Conservation (phyloP, 225 moss, liverwort and hornwort genomes). For the Marchantia paleacea region DNA sequence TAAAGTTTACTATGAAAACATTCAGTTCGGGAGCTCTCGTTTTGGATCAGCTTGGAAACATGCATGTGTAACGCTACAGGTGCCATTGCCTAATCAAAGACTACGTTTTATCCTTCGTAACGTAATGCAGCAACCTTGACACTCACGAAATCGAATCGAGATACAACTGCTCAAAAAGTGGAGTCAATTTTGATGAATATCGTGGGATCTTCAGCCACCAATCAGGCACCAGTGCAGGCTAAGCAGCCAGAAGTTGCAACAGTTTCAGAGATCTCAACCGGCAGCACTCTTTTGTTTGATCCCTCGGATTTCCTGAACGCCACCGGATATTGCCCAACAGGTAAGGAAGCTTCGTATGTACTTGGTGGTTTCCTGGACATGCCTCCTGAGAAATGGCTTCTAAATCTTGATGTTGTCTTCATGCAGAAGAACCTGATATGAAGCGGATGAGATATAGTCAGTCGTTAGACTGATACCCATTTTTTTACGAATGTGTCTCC, state of each 20-base stretch:
- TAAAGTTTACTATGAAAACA: too few species aligned
- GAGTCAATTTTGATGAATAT: constrained; percentile 78
- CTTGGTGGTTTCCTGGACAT: not conserved
- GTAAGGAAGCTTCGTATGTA: not conserved
- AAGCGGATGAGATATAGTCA: constrained; percentile 29
- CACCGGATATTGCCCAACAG: constrained; percentile 19
- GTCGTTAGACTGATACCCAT: constrained; percentile 12
- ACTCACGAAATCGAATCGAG: constrained; percentile 76
- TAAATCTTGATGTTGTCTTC: not conserved
- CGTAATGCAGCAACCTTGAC: constrained; percentile 56
- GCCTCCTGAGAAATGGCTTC: not conserved
- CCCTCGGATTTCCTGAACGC: constrained; percentile 25
- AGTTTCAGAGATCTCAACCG: not conserved
- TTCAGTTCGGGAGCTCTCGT: too few species aligned
- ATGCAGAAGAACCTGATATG: constrained; percentile 35
- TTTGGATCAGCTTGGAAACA: too few species aligned
- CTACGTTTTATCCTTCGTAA: not conserved
- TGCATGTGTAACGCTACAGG: too few species aligned
- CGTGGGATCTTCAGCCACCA: constrained; percentile 48
- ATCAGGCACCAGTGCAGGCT: constrained; percentile 18
- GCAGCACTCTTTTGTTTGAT: constrained; percentile 21
- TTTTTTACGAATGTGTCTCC: not conserved
- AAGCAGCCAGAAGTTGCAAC: constrained; percentile 16
- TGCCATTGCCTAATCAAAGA: too few species aligned
- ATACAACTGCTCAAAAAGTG: constrained; percentile 70